Evolutionary conservation across 345 rosid species (phyloP).

Genomic region (Ceriops zippeliana): DNA sequence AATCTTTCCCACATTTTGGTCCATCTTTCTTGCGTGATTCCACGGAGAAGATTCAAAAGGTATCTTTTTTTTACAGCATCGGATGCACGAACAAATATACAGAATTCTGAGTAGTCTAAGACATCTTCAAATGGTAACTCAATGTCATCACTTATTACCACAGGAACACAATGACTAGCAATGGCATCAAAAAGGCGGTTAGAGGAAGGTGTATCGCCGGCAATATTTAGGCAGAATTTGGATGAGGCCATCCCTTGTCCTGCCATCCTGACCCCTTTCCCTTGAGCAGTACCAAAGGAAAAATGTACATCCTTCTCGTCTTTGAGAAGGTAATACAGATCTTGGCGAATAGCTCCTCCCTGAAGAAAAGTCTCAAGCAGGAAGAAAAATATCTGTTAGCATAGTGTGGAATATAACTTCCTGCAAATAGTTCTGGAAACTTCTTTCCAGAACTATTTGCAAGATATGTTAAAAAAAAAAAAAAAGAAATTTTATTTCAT

Average conservation of each 20-base stretch:
- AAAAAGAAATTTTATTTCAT: background rate
- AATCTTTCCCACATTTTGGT: conserved; percentile 67
- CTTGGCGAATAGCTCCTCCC: conserved; percentile 85
- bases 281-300: conserved; percentile 61
- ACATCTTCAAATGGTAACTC: conserved; percentile 91
- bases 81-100: conserved; percentile 60
- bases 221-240: conserved; percentile 84
- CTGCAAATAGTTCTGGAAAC: background rate
- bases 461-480: background rate
- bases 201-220: conserved; percentile 95
- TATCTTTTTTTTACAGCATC: conserved; percentile 67
- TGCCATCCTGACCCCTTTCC: conserved; percentile 60
- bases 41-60: conserved; percentile 60
- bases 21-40: conserved; percentile 54
- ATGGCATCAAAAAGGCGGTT: conserved; percentile 90
- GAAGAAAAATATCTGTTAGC: background rate
- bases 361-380: conserved; percentile 18
- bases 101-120: conserved; percentile 73
- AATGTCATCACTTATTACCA: conserved; percentile 76
- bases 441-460: background rate
- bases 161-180: conserved; percentile 83
- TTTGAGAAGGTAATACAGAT: conserved; percentile 78
- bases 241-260: conserved; percentile 85
- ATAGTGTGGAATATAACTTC: background rate
- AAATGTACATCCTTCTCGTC: conserved; percentile 88